These are phyloP conservation scores for Iberis pinnata DNA, from an alignment of 345 rosid species.

Conservation along the genomic window DNA sequence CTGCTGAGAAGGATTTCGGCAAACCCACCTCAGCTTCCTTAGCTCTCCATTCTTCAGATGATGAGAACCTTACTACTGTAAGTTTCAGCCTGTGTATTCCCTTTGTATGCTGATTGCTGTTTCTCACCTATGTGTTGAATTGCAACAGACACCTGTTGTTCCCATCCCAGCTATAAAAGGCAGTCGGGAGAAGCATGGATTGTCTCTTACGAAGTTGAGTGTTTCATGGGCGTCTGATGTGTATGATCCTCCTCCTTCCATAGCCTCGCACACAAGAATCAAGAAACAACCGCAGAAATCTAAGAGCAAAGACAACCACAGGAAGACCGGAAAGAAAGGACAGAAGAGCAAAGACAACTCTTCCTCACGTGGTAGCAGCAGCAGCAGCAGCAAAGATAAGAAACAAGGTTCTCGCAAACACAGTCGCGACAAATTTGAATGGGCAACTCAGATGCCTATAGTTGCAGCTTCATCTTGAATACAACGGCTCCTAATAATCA, in stretches of 20 bases:
- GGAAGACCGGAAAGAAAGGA: constrained; percentile 70
- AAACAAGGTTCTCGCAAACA: constrained; percentile 46
- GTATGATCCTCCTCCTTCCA: constrained; percentile 77
- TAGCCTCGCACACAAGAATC: constrained; percentile 53
- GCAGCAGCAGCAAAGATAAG: constrained; percentile 50
- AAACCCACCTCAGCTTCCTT: constrained; percentile 22
- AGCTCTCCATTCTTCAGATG: constrained; percentile 27
- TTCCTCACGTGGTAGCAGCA: constrained; percentile 40
- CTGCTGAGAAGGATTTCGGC: constrained; percentile 21
- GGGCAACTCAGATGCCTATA: constrained; percentile 42
- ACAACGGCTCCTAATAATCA: constrained; percentile 8
- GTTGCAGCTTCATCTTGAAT: constrained; percentile 55
- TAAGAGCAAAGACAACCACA: constrained; percentile 45
- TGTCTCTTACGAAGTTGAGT: constrained; percentile 34
- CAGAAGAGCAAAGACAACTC: constrained; percentile 53
- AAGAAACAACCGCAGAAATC: constrained; percentile 47
- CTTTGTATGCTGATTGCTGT: neutral
- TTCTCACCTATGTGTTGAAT: constrained; percentile 6
- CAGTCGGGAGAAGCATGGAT: constrained; percentile 59
- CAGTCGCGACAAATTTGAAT: constrained; percentile 23
- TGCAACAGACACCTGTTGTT: constrained; percentile 35
- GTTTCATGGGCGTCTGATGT: constrained; percentile 90
- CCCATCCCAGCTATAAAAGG: constrained; percentile 82
- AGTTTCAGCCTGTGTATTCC: constrained; percentile 22
- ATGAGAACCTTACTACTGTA: constrained; percentile 32